A percentile compares a stretch with the other conserved stretches of the same genome.
Evolutionary conservation across 768 basidiomycete species (phyloP).

Genomic region (Mycena venus): DNA sequence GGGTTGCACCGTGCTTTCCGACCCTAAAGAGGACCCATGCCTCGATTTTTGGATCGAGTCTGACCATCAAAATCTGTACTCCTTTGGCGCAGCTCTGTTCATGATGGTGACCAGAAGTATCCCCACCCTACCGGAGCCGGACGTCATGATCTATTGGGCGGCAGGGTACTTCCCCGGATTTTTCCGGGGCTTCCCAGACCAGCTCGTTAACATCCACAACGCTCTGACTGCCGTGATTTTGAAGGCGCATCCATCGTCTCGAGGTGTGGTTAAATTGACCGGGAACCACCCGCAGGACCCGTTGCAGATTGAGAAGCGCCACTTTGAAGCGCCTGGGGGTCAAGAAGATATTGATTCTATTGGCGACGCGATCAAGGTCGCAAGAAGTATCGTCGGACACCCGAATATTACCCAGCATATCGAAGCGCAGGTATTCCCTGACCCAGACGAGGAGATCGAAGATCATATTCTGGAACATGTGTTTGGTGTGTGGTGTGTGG

Average conservation of each 20-base stretch:
- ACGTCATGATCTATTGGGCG: slow-evolving; percentile 40
- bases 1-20: too few relatives aligned
- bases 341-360: slow-evolving; percentile 40
- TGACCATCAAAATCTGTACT: slow-evolving; percentile 40
- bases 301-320: slow-evolving; percentile 43
- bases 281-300: slow-evolving; percentile 45
- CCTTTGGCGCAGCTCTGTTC: slow-evolving; percentile 37
- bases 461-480: slow-evolving; percentile 38
- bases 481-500: slow-evolving; percentile 32
- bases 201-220: slow-evolving; percentile 35
- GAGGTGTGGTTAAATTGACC: slow-evolving; percentile 43
- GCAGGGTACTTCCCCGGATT: slow-evolving; percentile 44
- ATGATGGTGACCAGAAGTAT: slow-evolving; percentile 35
- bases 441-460: slow-evolving; percentile 38
- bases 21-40: slow-evolving; percentile 42
- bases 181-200: slow-evolving; percentile 40
- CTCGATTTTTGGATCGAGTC: slow-evolving; percentile 37
- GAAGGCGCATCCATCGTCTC: slow-evolving; percentile 42
- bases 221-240: slow-evolving; percentile 41
- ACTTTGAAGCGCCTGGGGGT: slow-evolving; percentile 41
- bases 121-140: slow-evolving; percentile 34
- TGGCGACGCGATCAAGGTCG: slow-evolving; percentile 40
- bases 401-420: slow-evolving; percentile 31
- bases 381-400: slow-evolving; percentile 31
- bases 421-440: slow-evolving; percentile 39